Evolutionary conservation across 306 rosid genomes (phyloP).

Genomic region (Pyrus bretschneideri): DNA sequence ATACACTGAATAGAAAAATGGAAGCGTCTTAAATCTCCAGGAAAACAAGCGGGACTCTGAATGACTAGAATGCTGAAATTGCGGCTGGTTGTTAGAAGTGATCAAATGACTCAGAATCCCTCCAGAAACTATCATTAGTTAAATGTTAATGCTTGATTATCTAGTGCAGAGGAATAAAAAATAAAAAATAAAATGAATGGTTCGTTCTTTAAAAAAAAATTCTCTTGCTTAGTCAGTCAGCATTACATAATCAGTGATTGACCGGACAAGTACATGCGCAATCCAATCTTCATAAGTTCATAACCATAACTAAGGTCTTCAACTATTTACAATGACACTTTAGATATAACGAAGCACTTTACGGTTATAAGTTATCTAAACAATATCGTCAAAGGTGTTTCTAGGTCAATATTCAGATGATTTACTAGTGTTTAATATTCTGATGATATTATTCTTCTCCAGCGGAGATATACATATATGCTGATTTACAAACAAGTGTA

Average conservation of each 20-base stretch:
- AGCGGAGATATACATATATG: not conserved
- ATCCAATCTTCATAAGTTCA: not conserved
- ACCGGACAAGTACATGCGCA: not conserved
- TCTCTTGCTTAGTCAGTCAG: not conserved
- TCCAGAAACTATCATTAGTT: no score
- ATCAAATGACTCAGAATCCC: not conserved
- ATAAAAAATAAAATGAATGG: not conserved
- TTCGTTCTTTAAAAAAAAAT: not conserved
- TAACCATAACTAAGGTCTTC: no score
- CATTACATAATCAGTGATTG: not conserved
- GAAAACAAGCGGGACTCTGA: not conserved
- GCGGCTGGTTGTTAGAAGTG: not conserved
- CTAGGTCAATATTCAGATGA: no score
- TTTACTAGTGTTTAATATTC: no score
- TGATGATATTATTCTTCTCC: no score
- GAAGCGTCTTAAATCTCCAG: not conserved
- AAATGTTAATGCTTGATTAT: not conserved
- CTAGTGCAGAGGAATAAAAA: not conserved
- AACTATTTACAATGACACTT: no score
- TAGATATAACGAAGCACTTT: no score
- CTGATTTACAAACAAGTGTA: not conserved
- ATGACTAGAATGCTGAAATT: not conserved
- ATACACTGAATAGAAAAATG: not conserved
- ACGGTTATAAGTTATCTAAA: no score
- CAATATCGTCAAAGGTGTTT: no score